phyloP scores from a whole-genome alignment of 257 asterid genomes.

The Solanum rostratum region DNA sequence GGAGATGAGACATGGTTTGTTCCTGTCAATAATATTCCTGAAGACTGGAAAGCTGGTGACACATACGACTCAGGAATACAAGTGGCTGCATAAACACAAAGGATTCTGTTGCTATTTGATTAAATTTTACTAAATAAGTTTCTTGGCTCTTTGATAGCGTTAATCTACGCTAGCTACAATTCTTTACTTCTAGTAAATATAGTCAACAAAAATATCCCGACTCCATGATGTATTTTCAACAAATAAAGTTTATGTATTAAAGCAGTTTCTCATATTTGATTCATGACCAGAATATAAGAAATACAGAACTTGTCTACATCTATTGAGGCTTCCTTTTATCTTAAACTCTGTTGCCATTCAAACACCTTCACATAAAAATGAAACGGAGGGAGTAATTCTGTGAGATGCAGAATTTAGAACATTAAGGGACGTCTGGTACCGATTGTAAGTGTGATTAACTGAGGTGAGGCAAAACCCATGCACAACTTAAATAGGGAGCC shows the following conservation, averaged over 20 bases:
- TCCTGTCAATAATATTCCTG: constrained; percentile 50
- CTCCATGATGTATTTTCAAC: background rate
- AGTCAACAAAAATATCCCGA: background rate
- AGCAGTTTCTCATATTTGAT: background rate
- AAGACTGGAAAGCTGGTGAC: constrained; percentile 71
- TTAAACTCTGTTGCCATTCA: background rate
- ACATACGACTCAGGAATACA: constrained; percentile 72
- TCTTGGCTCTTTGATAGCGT: background rate
- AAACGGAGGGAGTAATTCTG: background rate
- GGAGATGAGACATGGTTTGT: constrained; percentile 65
- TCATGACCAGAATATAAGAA: background rate
- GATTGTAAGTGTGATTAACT: background rate
- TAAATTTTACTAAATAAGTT: background rate
- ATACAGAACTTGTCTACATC: background rate
- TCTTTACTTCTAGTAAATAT: background rate
- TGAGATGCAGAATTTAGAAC: background rate
- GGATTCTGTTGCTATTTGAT: background rate
- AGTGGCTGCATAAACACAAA: constrained; percentile 24
- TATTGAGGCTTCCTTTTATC: background rate
- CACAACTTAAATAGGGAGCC: background rate
- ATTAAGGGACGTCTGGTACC: background rate
- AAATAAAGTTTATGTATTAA: background rate
- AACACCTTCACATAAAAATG: background rate
- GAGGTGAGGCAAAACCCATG: background rate
- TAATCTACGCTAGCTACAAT: background rate